Conservation (phyloP, 352 stramenopile genomes). For the Lagenidium giganteum region DNA sequence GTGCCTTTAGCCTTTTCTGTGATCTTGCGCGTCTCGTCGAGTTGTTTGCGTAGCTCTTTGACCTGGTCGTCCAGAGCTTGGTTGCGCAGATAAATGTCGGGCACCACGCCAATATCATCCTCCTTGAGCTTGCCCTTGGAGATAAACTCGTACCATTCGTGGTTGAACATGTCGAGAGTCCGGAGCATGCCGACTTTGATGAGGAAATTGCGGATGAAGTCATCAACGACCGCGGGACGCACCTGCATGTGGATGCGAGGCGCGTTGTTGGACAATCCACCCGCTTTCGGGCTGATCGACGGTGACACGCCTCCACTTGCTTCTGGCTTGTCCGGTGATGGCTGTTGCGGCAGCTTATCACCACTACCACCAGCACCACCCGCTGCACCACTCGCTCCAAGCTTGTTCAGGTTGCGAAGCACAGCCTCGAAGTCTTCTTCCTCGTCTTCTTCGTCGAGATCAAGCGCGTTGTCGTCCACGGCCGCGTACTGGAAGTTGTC, state of each 20-base stretch:
- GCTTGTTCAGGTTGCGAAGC: slow-evolving; percentile 66
- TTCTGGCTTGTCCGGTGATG: slow-evolving; percentile 8
- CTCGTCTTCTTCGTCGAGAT: slow-evolving; percentile 75
- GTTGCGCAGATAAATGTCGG: slow-evolving; percentile 94
- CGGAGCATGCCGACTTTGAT: slow-evolving; percentile 89
- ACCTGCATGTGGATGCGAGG: slow-evolving; percentile 58
- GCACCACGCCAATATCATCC: slow-evolving; percentile 87
- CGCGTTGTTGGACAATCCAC: neutral
- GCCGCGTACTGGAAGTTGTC: slow-evolving; percentile 81
- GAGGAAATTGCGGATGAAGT: slow-evolving; percentile 95
- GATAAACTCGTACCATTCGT: slow-evolving; percentile 94
- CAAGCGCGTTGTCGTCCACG: slow-evolving; percentile 55
- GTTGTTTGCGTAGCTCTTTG: slow-evolving; percentile 70
- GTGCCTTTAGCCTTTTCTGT: slow-evolving; percentile 88
- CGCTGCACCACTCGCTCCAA: slow-evolving; percentile 24
- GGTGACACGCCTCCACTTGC: slow-evolving; percentile 6
- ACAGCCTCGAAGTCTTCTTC: slow-evolving; percentile 86
- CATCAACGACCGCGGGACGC: slow-evolving; percentile 87
- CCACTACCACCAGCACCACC: too few relatives aligned
- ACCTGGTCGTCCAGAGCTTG: slow-evolving; percentile 91
- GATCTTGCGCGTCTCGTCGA: slow-evolving; percentile 88
- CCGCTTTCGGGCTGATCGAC: slow-evolving; percentile 10
- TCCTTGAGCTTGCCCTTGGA: slow-evolving; percentile 89
- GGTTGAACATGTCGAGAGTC: slow-evolving; percentile 94
- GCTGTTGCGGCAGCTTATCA: slow-evolving; percentile 8